Evolutionary conservation across 441 rosid species (phyloP), one percentile per base, ranked within the genome.

Genomic region (Arabidopsis hybrid): DNA sequence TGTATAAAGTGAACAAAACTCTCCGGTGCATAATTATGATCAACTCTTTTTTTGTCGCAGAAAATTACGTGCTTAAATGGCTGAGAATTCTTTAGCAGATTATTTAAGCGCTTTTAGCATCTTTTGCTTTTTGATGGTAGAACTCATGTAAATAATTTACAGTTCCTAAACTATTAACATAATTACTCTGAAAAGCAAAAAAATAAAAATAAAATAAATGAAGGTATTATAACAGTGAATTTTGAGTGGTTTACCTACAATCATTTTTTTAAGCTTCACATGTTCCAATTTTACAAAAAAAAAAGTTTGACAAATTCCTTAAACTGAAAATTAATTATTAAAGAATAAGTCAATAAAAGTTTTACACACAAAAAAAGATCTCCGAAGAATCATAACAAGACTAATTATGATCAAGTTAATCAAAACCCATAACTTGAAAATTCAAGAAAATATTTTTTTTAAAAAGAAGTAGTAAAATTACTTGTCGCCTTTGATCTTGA

Each of bases 401-500:
- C 26, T 21, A 45, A 3, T 55, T 16, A 18, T 35, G 26, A 52
- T 18, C 69, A 55, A 12, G 64, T 49, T 47, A 58, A n/a, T n/a
- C 14, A 70, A 59, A 65, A 13, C 9, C 9, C 10, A 56, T 9
- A 21, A 39, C 31, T 26, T 2, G 1, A 69, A 14, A n/a, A 38
- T 14, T 36, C 17, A 10, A 9, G 16, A 49, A 17, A 17, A 34
- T 0, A 6, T 7, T 8, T 21, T 8, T 40, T 12, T 31, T 0
- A 40, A 40, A 4, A 40, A 40, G n/a, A 5, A 49, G 45, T 13
- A 57, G 35, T 17, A 5, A 13, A 39, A 45, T 50, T 63, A 79
- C 82, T 82, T 89, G 81, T 93, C 90, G 78, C 99, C 99, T 80
- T 77, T 96, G 75, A 93, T 96, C 85, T 91, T 90, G 87, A 95